Evolutionary conservation across 345 rosid genomes (phyloP).

Genomic region (Ailanthus altissimus): DNA sequence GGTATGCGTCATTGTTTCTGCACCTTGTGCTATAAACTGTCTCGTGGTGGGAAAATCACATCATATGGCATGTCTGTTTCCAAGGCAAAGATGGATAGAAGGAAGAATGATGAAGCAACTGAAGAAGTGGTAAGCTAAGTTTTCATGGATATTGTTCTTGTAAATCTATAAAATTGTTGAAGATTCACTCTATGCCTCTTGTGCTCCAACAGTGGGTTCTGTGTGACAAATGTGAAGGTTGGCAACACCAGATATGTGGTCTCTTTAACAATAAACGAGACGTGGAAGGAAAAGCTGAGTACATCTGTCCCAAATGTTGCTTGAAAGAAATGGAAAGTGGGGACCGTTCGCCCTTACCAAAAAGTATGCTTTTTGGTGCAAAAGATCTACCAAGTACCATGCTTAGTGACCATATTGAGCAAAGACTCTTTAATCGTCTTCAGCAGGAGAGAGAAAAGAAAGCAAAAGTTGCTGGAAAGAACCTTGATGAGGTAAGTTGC

Average conservation of each 20-base stretch:
- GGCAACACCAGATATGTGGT: conserved; percentile 75
- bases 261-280: conserved; percentile 50
- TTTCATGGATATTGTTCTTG: neutral
- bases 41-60: conserved; percentile 24
- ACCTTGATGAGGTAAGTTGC: conserved; percentile 48
- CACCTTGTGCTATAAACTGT: conserved; percentile 33
- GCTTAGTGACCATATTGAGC: conserved; percentile 56
- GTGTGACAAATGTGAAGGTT: conserved; percentile 49
- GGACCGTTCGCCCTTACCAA: conserved; percentile 14
- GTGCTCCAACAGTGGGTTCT: conserved; percentile 53
- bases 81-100: conserved; percentile 37
- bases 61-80: conserved; percentile 35
- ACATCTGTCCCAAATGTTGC: conserved; percentile 56
- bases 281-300: conserved; percentile 37
- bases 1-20: conserved; percentile 44
- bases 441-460: conserved; percentile 47
- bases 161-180: neutral
- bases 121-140: conserved; percentile 45
- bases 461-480: conserved; percentile 44
- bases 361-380: conserved; percentile 38
- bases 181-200: neutral
- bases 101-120: conserved; percentile 37
- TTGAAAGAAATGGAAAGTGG: conserved; percentile 40
- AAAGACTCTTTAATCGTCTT: conserved; percentile 46
- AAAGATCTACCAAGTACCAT: conserved; percentile 56